Percentiles rank a stretch among this genome's conserved stretches.
phyloP scores from a whole-genome alignment of 2,329 filamentous ascomycete species.

The Aspergillus flavus region DNA sequence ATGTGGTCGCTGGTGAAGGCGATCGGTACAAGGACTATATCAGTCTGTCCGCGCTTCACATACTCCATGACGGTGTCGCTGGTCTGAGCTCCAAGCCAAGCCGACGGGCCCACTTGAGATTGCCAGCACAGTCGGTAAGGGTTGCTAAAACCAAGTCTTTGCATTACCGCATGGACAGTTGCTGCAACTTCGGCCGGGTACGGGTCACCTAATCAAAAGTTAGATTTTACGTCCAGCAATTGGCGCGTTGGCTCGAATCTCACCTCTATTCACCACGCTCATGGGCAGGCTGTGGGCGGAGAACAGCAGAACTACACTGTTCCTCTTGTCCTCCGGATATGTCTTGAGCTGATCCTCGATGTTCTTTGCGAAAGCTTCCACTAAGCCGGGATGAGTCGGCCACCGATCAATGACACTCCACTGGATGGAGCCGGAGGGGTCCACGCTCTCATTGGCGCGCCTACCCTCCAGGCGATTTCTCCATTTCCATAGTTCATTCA shows the following conservation, averaged over 20 bases:
- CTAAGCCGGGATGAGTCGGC: conserved; percentile 86
- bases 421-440: conserved; percentile 70
- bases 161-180: conserved; percentile 96
- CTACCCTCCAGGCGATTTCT: conserved; percentile 81
- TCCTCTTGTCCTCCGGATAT: conserved; percentile 79
- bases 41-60: conserved; percentile 86
- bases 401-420: conserved; percentile 99
- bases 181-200: conserved; percentile 95
- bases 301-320: conserved; percentile 84
- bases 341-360: conserved; percentile 82
- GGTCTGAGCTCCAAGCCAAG: conserved; percentile 95
- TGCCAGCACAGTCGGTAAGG: conserved; percentile 96
- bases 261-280: conserved; percentile 92
- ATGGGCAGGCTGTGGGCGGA: conserved; percentile 96
- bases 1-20: conserved; percentile 99
- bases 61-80: conserved; percentile 85
- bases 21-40: conserved; percentile 89
- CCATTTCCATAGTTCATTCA: conserved; percentile 99
- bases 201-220: conserved; percentile 67
- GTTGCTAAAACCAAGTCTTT: conserved; percentile 82
- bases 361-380: conserved; percentile 90
- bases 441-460: conserved; percentile 53
- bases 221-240: conserved; percentile 1
- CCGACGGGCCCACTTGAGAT: conserved; percentile 91
- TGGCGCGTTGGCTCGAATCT: conserved; percentile 15